Evolutionary conservation across 2,329 filamentous ascomycete genomes (phyloP).

Genomic region (Hymenoscyphus fraxineus): DNA sequence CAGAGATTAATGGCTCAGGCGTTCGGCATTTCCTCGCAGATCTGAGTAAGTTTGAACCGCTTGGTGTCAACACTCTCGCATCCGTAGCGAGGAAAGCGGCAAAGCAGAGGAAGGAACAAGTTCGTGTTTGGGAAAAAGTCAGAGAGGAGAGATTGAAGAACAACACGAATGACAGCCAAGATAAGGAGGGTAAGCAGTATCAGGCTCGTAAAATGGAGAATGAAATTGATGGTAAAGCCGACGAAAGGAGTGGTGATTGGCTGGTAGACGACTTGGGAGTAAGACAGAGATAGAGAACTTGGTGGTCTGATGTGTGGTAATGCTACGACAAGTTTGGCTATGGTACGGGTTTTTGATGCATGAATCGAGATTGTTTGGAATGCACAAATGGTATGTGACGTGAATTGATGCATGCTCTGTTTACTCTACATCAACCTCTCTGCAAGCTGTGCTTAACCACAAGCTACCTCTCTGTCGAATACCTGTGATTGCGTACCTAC

Average conservation of each 20-base stretch:
- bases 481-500: no score
- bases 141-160: slow-evolving; percentile 17
- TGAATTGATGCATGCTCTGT: no score
- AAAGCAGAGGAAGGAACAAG: slow-evolving; percentile 20
- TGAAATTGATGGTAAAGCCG: background rate
- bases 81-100: slow-evolving; percentile 26
- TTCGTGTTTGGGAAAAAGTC: slow-evolving; percentile 20
- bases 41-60: slow-evolving; percentile 47
- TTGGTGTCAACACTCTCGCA: slow-evolving; percentile 33
- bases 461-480: no score
- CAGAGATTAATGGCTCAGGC: slow-evolving; percentile 48
- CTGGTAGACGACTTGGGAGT: background rate
- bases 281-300: background rate
- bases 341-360: background rate
- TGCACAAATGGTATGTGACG: no score
- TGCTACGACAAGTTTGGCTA: background rate
- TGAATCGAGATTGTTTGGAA: background rate
- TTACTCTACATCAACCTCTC: no score
- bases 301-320: background rate
- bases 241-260: background rate
- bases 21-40: slow-evolving; percentile 54
- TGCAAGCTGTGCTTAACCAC: no score
- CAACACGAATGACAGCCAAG: background rate
- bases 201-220: background rate
- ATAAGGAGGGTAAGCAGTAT: background rate